phyloP scores from a whole-genome alignment of 2,329 filamentous ascomycete species.

The Sporothrix dimorphospora region DNA sequence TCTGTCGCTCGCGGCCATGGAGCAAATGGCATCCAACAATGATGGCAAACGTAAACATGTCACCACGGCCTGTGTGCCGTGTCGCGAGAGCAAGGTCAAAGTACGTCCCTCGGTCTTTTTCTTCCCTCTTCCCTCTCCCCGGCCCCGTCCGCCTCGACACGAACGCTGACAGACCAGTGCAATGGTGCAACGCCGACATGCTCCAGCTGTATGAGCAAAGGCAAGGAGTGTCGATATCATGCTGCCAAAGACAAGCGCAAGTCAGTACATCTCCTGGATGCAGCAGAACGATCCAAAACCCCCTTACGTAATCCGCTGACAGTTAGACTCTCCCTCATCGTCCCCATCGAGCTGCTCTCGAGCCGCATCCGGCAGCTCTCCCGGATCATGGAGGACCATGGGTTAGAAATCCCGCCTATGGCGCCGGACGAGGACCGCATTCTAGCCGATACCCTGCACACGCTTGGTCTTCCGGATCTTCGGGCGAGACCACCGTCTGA shows the following conservation, averaged over 20 bases:
- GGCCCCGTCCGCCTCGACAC: too few species aligned
- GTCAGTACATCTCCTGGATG: constrained; percentile 12
- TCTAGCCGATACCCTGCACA: constrained; percentile 22
- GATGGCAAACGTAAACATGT: constrained; percentile 1
- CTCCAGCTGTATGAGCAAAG: constrained; percentile 36
- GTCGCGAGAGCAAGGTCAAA: constrained; percentile 23
- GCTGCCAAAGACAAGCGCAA: constrained; percentile 39
- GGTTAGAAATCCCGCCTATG: constrained; percentile 17
- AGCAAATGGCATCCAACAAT: too few species aligned
- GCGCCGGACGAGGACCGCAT: constrained; percentile 22
- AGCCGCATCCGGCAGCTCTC: not conserved
- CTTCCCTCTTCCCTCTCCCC: too few species aligned
- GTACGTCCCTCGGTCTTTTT: too few species aligned
- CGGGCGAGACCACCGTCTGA: too few species aligned
- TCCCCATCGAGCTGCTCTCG: constrained; percentile 19
- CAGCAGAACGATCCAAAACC: too few species aligned
- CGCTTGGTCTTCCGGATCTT: not conserved
- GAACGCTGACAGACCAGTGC: constrained; percentile 20
- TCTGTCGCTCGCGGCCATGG: too few species aligned
- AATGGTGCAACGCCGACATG: constrained; percentile 32
- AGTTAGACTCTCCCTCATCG: constrained; percentile 2
- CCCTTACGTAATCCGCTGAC: too few species aligned
- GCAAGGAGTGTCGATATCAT: constrained; percentile 37
- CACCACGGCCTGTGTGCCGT: constrained; percentile 9
- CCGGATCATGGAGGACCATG: not conserved